Conservation (phyloP, 140 eudicot species). For the Flaveria floridana region DNA sequence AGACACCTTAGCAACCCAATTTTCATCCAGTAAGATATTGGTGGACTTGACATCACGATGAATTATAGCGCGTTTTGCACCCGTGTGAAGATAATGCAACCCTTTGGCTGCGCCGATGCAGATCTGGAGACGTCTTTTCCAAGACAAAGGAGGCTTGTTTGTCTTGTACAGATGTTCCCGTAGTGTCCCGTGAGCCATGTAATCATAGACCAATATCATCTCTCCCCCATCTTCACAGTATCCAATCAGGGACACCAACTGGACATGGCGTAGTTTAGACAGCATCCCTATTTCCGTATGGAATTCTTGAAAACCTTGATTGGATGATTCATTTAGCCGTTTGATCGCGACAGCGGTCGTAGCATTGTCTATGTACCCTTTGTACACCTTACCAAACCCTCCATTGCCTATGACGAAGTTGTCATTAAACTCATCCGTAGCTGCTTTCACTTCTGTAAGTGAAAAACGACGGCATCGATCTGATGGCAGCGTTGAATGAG, state of each 20-base stretch:
- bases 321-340: conserved; percentile 45
- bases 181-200: conserved; percentile 53
- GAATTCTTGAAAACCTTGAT: conserved; percentile 52
- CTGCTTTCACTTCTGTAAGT: conserved; percentile 36
- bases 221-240: conserved; percentile 47
- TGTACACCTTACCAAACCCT: conserved; percentile 66
- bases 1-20: conserved; percentile 57
- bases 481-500: conserved; percentile 36
- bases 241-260: conserved; percentile 56
- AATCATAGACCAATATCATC: conserved; percentile 58
- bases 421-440: conserved; percentile 42
- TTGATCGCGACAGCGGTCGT: conserved; percentile 49
- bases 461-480: conserved; percentile 47
- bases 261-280: conserved; percentile 47
- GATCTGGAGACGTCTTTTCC: conserved; percentile 54
- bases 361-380: conserved; percentile 43
- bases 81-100: conserved; percentile 48
- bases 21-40: conserved; percentile 53
- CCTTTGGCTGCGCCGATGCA: conserved; percentile 62
- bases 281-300: conserved; percentile 45
- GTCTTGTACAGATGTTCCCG: conserved; percentile 47
- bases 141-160: conserved; percentile 31
- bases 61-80: conserved; percentile 40
- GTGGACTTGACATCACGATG: conserved; percentile 63
- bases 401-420: conserved; percentile 42